Evolutionary conservation across 768 basidiomycete species (phyloP).

Genomic region (Dioszegia crocea): DNA sequence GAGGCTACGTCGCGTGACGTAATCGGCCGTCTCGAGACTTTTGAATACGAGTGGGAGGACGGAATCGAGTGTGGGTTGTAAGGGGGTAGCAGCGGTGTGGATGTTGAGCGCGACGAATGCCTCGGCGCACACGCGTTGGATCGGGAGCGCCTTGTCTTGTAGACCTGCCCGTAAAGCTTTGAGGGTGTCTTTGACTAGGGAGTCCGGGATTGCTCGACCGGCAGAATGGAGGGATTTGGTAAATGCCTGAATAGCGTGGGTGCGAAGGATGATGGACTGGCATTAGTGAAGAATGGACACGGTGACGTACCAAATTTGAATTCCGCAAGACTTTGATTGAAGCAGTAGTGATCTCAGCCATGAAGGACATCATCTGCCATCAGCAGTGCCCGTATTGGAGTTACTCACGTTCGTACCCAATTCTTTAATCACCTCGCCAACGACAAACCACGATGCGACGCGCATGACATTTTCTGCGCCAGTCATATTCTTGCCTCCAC

Average conservation of each 20-base stretch:
- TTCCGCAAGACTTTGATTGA: constrained; percentile 64
- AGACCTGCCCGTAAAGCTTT: constrained; percentile 75
- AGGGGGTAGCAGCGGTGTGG: constrained; percentile 57
- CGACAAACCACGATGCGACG: constrained; percentile 77
- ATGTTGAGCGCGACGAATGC: constrained; percentile 60
- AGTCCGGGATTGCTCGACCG: constrained; percentile 77
- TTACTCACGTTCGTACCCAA: constrained; percentile 79
- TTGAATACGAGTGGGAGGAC: constrained; percentile 66
- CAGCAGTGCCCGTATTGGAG: neutral
- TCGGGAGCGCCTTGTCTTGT: constrained; percentile 73
- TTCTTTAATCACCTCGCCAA: constrained; percentile 80
- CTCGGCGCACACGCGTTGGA: constrained; percentile 80
- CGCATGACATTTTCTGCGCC: constrained; percentile 27
- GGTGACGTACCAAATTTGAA: constrained; percentile 63
- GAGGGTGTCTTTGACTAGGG: constrained; percentile 69
- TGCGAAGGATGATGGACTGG: constrained; percentile 75
- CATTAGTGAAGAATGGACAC: neutral
- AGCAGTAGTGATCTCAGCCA: constrained; percentile 71
- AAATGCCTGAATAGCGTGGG: constrained; percentile 70
- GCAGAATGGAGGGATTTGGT: constrained; percentile 75
- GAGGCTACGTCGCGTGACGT: constrained; percentile 72
- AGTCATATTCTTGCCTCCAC: constrained; percentile 54
- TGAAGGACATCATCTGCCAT: constrained; percentile 84
- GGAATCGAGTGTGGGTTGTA: constrained; percentile 69
- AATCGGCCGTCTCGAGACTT: constrained; percentile 75